A percentile compares a stretch with the other conserved stretches of the same genome.
Evolutionary conservation across 1,139 yeast genomes (phyloP).

Genomic region (Pichia sp.): DNA sequence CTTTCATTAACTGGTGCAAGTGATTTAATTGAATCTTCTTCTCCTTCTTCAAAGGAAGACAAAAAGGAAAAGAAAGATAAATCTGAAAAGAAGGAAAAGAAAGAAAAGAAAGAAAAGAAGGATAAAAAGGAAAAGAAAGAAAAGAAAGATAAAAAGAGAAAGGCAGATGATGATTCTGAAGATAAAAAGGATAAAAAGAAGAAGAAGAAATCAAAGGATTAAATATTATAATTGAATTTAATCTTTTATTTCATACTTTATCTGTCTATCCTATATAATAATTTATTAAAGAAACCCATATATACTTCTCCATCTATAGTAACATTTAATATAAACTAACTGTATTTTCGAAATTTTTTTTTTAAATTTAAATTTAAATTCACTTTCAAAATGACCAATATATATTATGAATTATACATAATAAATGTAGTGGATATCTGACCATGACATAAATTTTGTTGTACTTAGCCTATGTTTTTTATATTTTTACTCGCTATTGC

Average conservation of each 20-base stretch:
- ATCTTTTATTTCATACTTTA: neutral
- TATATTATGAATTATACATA: too few species aligned
- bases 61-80: conserved; percentile 45
- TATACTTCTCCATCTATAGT: conserved; percentile 4
- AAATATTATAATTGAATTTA: too few species aligned
- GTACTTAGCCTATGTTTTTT: too few species aligned
- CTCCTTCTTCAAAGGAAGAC: conserved; percentile 40
- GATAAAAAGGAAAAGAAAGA: conserved; percentile 47
- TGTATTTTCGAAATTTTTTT: too few species aligned
- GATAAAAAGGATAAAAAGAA: conserved; percentile 48
- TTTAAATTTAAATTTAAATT: too few species aligned
- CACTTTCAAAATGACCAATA: too few species aligned
- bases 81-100: conserved; percentile 36
- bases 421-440: too few species aligned
- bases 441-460: too few species aligned
- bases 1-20: conserved; percentile 55
- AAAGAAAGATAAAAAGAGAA: conserved; percentile 39
- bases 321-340: neutral
- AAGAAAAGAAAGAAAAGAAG: conserved; percentile 43
- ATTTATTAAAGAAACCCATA: neutral
- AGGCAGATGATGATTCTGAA: conserved; percentile 36
- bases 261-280: conserved; percentile 1
- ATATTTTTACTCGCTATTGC: too few species aligned
- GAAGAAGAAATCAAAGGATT: conserved; percentile 23
- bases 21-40: conserved; percentile 42